A percentile compares a stretch with the other conserved stretches of the same genome.
These are phyloP conservation scores for Neoascochyta sp. DNA, from an alignment of 2,329 filamentous ascomycete species.

Conservation along the genomic window DNA sequence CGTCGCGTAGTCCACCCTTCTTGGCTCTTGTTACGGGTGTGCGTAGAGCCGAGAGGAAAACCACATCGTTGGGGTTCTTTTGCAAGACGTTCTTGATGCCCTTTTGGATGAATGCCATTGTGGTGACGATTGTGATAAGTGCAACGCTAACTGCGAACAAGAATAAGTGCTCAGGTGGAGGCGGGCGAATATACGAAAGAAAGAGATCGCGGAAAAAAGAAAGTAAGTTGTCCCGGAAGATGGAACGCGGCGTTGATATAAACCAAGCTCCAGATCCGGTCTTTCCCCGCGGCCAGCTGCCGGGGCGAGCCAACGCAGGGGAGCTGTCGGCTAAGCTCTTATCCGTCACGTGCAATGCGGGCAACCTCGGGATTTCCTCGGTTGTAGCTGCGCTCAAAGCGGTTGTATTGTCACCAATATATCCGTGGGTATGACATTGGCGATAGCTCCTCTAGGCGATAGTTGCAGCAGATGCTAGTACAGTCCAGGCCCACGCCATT, in stretches of 20 bases:
- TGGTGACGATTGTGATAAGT: conserved; percentile 2
- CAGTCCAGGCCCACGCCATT: no score
- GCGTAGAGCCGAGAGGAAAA: conserved; percentile 85
- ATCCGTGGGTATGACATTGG: no score
- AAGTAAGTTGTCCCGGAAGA: no score
- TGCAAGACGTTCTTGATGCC: conserved; percentile 73
- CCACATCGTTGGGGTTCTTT: conserved; percentile 75
- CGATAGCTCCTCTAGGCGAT: no score
- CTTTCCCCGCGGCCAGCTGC: conserved; percentile 21
- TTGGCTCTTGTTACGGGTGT: conserved; percentile 81
- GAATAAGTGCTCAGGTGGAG: conserved; percentile 5
- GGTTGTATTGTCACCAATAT: no score
- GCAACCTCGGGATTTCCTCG: no score
- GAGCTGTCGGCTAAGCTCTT: conserved; percentile 23
- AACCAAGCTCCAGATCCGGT: conserved; percentile 26
- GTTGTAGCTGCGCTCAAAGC: no score
- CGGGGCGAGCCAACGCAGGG: conserved; percentile 22
- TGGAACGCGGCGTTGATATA: conserved; percentile 19
- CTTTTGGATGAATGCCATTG: conserved; percentile 49
- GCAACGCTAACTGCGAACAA: conserved; percentile 13
- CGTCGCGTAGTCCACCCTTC: conserved; percentile 79
- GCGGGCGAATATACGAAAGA: conserved; percentile 1
- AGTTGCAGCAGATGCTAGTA: no score
- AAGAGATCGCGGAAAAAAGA: conserved; percentile 5
- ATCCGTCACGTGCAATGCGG: conserved; percentile 22